Conservation (phyloP, 2,329 filamentous ascomycete species). For the Penicillium digitatum region DNA sequence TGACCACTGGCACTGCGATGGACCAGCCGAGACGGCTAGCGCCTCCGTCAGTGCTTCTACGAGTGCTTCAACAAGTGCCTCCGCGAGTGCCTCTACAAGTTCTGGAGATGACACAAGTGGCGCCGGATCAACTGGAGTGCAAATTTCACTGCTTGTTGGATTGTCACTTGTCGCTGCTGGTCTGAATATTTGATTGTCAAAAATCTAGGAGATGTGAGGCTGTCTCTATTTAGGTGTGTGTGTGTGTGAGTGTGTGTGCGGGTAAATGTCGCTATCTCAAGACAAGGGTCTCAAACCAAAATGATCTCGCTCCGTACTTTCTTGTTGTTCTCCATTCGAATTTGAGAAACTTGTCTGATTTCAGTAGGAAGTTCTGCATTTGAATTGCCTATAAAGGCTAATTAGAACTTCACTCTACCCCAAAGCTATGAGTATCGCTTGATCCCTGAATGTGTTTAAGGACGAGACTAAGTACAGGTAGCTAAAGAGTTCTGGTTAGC, state of each 20-base stretch:
- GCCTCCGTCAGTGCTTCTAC: not conserved
- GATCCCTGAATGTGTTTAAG: not conserved
- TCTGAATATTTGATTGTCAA: not conserved
- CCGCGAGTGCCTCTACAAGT: not conserved
- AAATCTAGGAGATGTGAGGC: not conserved
- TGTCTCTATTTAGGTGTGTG: not conserved
- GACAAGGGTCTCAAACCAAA: not conserved
- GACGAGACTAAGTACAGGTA: not conserved
- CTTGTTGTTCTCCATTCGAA: not conserved
- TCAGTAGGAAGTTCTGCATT: not conserved
- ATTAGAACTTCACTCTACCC: not conserved
- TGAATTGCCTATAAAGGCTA: not conserved
- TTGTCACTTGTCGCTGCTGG: not conserved
- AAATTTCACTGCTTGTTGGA: not conserved
- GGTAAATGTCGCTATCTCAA: not conserved
- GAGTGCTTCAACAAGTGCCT: not conserved
- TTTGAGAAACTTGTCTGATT: not conserved
- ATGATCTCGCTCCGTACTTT: not conserved
- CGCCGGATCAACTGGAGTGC: not conserved
- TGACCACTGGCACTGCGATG: slow-evolving; percentile 27
- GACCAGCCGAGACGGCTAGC: slow-evolving; percentile 8
- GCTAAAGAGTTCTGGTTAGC: too few species aligned
- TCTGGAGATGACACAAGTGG: not conserved
- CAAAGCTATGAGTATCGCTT: too few species aligned
- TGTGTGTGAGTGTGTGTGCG: not conserved